phyloP scores from a whole-genome alignment of 768 basidiomycete species.

The Psilocybe sp. region DNA sequence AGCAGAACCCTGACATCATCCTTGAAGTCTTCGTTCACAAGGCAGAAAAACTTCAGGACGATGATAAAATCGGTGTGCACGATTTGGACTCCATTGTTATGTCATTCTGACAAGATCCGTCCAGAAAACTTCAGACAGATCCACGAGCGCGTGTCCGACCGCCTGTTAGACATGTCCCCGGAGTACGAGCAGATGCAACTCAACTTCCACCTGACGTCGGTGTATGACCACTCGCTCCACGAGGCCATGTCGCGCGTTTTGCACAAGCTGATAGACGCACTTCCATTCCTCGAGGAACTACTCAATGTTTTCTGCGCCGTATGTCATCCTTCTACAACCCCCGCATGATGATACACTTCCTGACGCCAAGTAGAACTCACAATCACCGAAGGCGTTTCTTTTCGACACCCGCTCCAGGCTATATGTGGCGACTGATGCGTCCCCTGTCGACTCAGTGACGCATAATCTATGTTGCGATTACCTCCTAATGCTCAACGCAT shows the following conservation, averaged over 20 bases:
- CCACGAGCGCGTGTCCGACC: constrained; percentile 81
- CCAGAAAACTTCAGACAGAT: constrained; percentile 90
- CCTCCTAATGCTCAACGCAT: constrained; percentile 81
- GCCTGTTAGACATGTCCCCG: constrained; percentile 70
- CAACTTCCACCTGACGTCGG: constrained; percentile 89
- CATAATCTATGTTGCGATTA: constrained; percentile 92
- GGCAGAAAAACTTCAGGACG: constrained; percentile 86
- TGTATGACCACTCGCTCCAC: constrained; percentile 88
- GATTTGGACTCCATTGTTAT: background rate
- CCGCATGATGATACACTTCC: background rate
- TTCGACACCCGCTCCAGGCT: constrained; percentile 84
- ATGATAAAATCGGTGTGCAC: constrained; percentile 82
- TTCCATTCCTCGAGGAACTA: constrained; percentile 84
- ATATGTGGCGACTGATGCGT: constrained; percentile 92
- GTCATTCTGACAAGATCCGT: background rate
- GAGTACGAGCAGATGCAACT: constrained; percentile 78
- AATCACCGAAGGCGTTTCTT: constrained; percentile 90
- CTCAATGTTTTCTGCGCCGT: constrained; percentile 85
- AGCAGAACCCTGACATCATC: constrained; percentile 71
- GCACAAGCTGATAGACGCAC: constrained; percentile 80
- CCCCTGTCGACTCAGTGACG: constrained; percentile 85
- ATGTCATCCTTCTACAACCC: constrained; percentile 17
- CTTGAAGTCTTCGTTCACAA: constrained; percentile 96
- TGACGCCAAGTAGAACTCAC: constrained; percentile 63
- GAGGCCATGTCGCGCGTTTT: constrained; percentile 91